These are phyloP conservation scores for Sporisorium exsertum DNA, from an alignment of 1,284 basidiomycete species.

Conservation along the genomic window DNA sequence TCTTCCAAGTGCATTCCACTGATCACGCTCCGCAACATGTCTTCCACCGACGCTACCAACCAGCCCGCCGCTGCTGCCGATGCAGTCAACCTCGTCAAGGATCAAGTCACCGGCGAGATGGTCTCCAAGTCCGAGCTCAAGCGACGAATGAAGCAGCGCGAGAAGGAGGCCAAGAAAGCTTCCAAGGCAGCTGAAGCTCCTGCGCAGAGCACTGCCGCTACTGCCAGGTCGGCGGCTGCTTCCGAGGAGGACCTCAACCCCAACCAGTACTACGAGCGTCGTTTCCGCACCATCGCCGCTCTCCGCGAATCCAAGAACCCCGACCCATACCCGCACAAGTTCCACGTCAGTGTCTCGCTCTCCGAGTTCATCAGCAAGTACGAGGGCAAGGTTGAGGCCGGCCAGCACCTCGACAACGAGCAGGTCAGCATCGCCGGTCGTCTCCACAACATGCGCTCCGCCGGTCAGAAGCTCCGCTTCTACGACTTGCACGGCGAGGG, in stretches of 20 bases:
- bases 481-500: constrained; percentile 96
- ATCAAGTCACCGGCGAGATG: constrained; percentile 68
- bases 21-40: constrained; percentile 35
- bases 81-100: constrained; percentile 61
- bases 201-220: constrained; percentile 17
- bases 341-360: constrained; percentile 86
- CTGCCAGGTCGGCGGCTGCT: constrained; percentile 41
- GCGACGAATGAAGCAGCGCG: constrained; percentile 74
- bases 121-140: constrained; percentile 68
- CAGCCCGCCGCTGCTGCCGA: constrained; percentile 42
- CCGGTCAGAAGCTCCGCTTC: constrained; percentile 87
- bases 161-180: constrained; percentile 86
- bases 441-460: constrained; percentile 88
- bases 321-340: constrained; percentile 99
- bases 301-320: constrained; percentile 82
- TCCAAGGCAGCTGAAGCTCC: constrained; percentile 73
- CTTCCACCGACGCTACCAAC: constrained; percentile 44
- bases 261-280: constrained; percentile 93
- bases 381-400: constrained; percentile 72
- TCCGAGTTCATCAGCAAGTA: constrained; percentile 82
- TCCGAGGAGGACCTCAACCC: constrained; percentile 64
- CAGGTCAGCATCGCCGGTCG: constrained; percentile 82
- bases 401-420: constrained; percentile 62
- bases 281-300: constrained; percentile 86
- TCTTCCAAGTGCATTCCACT: constrained; percentile 1